These are phyloP conservation scores for Erythrophleum fordii DNA, from an alignment of 306 rosid species.

Conservation along the genomic window DNA sequence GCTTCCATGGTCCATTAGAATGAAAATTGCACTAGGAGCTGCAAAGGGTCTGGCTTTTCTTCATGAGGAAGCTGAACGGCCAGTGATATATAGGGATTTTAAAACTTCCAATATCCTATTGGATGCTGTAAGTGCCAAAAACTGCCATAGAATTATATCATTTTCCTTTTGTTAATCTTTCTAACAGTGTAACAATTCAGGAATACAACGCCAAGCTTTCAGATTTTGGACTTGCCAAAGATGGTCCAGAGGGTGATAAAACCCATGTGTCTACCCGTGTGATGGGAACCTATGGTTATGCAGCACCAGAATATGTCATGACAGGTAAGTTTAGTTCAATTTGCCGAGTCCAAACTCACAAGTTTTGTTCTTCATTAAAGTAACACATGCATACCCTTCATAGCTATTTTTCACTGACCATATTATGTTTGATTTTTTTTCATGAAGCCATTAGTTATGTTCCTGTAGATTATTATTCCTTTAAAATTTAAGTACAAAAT, in stretches of 20 bases:
- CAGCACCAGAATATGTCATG: constrained; percentile 95
- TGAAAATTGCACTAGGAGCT: constrained; percentile 95
- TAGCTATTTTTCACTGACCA: not conserved
- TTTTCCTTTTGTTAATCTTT: constrained; percentile 24
- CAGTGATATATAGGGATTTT: constrained; percentile 87
- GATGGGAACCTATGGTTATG: constrained; percentile 96
- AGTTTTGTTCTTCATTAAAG: constrained; percentile 4
- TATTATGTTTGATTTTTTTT: not conserved
- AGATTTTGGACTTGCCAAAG: constrained; percentile 96
- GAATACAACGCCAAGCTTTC: constrained; percentile 90
- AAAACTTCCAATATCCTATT: constrained; percentile 88
- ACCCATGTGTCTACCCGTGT: constrained; percentile 92
- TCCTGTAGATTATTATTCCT: not conserved
- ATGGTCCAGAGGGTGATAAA: constrained; percentile 92
- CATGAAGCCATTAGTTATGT: not conserved
- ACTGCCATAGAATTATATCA: constrained; percentile 1
- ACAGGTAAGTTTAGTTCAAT: constrained; percentile 59
- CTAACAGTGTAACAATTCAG: constrained; percentile 56
- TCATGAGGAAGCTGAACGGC: constrained; percentile 87
- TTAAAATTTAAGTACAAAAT: not conserved
- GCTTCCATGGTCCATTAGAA: constrained; percentile 92
- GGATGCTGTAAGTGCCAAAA: constrained; percentile 73
- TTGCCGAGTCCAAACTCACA: not conserved
- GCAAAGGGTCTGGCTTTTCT: constrained; percentile 92
- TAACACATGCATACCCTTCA: not conserved